Evolutionary conservation across 2,329 filamentous ascomycete species (phyloP).

Genomic region (Fusarium sp.): DNA sequence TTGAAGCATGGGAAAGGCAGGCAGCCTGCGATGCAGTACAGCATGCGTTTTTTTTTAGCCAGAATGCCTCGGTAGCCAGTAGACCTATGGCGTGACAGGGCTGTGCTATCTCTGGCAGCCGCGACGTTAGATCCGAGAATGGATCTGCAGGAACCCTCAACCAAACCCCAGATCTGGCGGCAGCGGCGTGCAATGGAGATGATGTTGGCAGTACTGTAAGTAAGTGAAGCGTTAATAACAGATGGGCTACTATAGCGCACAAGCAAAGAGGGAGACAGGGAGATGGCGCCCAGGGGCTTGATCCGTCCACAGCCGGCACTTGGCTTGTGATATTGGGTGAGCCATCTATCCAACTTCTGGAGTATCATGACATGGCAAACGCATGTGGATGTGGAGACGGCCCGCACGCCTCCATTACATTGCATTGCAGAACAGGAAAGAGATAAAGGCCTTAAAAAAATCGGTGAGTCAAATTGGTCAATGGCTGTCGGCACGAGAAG

Average conservation of each 20-base stretch:
- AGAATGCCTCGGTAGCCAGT: conserved; percentile 1
- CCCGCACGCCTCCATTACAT: neutral
- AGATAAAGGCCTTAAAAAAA: conserved; percentile 5
- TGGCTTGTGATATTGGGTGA: conserved; percentile 29
- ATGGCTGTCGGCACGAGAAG: conserved; percentile 25
- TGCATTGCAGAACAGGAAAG: conserved; percentile 13
- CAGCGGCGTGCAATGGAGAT: conserved; percentile 25
- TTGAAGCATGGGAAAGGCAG: neutral
- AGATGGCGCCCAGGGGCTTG: conserved; percentile 14
- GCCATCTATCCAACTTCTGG: conserved; percentile 3
- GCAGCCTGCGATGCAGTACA: neutral
- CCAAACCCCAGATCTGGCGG: conserved; percentile 45
- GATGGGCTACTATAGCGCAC: conserved; percentile 19
- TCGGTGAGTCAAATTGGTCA: conserved; percentile 15
- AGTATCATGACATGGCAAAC: conserved; percentile 13
- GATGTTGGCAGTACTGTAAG: conserved; percentile 27
- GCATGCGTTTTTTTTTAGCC: conserved; percentile 17
- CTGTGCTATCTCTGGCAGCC: conserved; percentile 18
- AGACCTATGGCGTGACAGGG: conserved; percentile 16
- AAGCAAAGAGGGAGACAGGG: conserved; percentile 14
- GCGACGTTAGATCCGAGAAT: conserved; percentile 37
- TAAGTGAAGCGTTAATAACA: conserved; percentile 15
- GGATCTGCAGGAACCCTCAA: conserved; percentile 48
- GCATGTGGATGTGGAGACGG: conserved; percentile 5
- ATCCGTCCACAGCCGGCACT: conserved; percentile 30